Base-by-base conservation (phyloP, 75 land plant genomes). In the Gnetum montanum region DNA sequence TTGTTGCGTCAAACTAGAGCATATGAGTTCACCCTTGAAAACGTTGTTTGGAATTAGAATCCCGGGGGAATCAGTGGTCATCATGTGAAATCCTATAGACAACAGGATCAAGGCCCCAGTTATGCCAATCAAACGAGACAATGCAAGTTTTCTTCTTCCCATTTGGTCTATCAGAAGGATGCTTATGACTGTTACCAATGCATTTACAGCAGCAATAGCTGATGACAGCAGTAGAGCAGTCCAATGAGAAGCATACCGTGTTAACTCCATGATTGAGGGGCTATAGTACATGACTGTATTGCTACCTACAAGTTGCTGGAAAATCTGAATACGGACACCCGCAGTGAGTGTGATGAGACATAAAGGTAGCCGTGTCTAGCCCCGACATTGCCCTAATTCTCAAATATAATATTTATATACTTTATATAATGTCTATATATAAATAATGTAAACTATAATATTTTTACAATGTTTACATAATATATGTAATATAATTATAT, bases 101-200 rank as follows among this genome's bases (percentile, higher is more conserved):
- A 90, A 63, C 3, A 75, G 7, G 3, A 38, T 49, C 8, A 88
- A 75, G 6, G 76, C 71, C 28, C 64, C 30, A 8, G 74, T 59
- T 6, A 90, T 79, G 2, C 94, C 96, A 37, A 63, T 34, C 64
- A 90, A 54, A 37, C 95, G 83, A 35, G 70, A 20, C 22, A 90
- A 6, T 46, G 76, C 43, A 8, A 90, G 79, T 59, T 62, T 75
- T 37, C 83, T 78, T 61, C 96, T 83, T 15, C 96, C 79, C 18
- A 54, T 30, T 26, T 66, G 77, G 43, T 76, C 79, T 46, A 66
- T 66, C 23, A 66, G 54, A 6, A 61, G 22, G 46, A 61, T 71
- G 46, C 77, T 69, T 38, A 41, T 76, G 18, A 74, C 33, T 29
- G 77, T 74, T 18, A 76, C 77, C 12, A 74, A 29, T 16, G 63